Evolutionary conservation across 164 flowering plant genomes (phyloP).

Genomic region (Aristolochia contorta): DNA sequence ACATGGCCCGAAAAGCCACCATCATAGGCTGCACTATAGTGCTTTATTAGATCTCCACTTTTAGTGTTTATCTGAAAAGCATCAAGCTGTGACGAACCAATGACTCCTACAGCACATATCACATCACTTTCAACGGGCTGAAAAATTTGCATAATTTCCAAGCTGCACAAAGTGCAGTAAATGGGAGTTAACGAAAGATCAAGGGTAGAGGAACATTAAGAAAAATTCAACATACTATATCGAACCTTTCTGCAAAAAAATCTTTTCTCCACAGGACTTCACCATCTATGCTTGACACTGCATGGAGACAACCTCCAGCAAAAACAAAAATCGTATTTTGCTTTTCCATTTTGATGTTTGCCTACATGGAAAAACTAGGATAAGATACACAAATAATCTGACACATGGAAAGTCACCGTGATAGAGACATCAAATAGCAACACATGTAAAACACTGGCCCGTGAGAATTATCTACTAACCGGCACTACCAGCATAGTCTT

Average conservation of each 20-base stretch:
- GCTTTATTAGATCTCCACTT: constrained; percentile 65
- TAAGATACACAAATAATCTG: too few species aligned
- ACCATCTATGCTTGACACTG: constrained; percentile 84
- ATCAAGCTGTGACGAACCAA: constrained; percentile 41
- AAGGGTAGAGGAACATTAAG: too few species aligned
- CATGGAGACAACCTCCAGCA: constrained; percentile 66
- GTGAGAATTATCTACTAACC: constrained; percentile 36
- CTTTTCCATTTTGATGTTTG: constrained; percentile 46
- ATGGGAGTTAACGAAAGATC: neutral
- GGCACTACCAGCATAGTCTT: constrained; percentile 48
- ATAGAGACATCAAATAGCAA: neutral
- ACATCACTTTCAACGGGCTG: constrained; percentile 46
- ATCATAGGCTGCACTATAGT: constrained; percentile 35
- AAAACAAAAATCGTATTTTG: constrained; percentile 55
- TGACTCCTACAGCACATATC: constrained; percentile 56
- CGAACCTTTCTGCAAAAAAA: constrained; percentile 56
- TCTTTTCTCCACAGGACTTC: constrained; percentile 71
- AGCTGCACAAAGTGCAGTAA: constrained; percentile 33
- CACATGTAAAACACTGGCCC: neutral
- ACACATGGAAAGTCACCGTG: neutral
- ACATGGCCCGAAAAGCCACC: constrained; percentile 61
- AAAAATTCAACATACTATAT: too few species aligned
- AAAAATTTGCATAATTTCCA: constrained; percentile 53
- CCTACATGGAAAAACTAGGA: constrained; percentile 25
- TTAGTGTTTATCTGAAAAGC: constrained; percentile 41